Evolutionary conservation across 495 filamentous ascomycete species (phyloP), one percentile per base, ranked within the genome.

Genomic region (Apodospora peruviana): DNA sequence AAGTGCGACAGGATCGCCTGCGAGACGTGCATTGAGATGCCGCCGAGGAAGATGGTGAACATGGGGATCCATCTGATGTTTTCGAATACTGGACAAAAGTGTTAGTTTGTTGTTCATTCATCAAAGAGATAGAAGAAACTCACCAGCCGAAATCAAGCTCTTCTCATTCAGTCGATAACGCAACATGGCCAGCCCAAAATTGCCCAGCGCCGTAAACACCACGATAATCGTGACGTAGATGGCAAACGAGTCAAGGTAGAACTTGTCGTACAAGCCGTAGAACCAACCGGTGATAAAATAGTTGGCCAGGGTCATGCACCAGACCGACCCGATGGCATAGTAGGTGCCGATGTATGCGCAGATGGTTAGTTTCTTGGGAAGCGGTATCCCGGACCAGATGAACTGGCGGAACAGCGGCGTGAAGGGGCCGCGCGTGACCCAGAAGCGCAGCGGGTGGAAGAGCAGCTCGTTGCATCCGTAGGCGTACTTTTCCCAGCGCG

Each of bases 401-500:
- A 86, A 88, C 29, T 51, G 68, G 35, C 65, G 62, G 71, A 88
- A 87, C 9, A 88, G 74, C 21, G 72, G 74, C 4, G 85, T 88
- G 56, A 88, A 81, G 5, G 82, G 83, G 2, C 82, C 81, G 14
- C 64, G 60, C 1, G 55, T 62, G 25, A 69, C 43, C 82, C 82
- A 86, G 53, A 73, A 68, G 17, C 57, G 58, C 14, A 79, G 37
- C 1, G 76, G 76, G 57, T 78, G 69, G 43, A 72, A 72, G 49
- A 86, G 57, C 41, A 86, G 62, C 62, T 88, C 84, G 62, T 80
- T 85, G 59, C 85, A 87, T 1, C 85, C 84, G 51, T 84, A 88
- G 1, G 85, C 84, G 60, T 88, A 88, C 57, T 88, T 88, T 58
- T 88, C 84, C 84, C 84, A 88, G 32, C 84, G 80, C 1, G 80